These are phyloP conservation scores for Argentina anserina DNA, from an alignment of 306 rosid species.

Conservation along the genomic window DNA sequence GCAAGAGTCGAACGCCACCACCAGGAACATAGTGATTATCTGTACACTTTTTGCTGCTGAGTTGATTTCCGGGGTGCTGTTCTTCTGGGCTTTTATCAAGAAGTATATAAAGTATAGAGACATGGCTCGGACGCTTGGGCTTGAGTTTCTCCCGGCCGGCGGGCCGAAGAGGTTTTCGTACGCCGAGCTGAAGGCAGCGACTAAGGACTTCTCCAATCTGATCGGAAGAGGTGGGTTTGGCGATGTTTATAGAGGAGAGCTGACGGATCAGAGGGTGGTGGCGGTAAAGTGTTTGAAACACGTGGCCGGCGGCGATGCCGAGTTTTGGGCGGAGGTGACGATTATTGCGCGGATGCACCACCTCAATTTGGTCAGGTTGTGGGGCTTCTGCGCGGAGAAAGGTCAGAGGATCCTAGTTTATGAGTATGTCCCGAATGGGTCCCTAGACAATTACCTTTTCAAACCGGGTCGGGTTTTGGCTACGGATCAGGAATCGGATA, in stretches of 20 bases:
- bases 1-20: constrained; percentile 47
- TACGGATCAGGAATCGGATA: background rate
- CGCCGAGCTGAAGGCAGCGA: constrained; percentile 76
- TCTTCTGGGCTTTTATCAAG: constrained; percentile 82
- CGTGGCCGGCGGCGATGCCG: constrained; percentile 69
- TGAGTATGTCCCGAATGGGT: constrained; percentile 71
- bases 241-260: constrained; percentile 71
- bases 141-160: constrained; percentile 87
- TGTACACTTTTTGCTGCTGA: constrained; percentile 68
- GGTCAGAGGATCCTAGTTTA: constrained; percentile 82
- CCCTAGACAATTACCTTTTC: constrained; percentile 70
- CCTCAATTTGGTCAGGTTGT: constrained; percentile 77
- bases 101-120: constrained; percentile 79
- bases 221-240: constrained; percentile 88
- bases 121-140: constrained; percentile 88
- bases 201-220: constrained; percentile 63
- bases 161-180: constrained; percentile 77
- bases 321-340: constrained; percentile 92
- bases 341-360: constrained; percentile 95
- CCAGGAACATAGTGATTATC: constrained; percentile 64
- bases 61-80: constrained; percentile 59
- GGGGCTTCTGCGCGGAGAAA: constrained; percentile 91
- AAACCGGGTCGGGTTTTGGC: background rate
- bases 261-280: constrained; percentile 70
- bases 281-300: constrained; percentile 79